Conservation (phyloP, 108 stramenopile genomes). For the Heterococcus sp. region DNA sequence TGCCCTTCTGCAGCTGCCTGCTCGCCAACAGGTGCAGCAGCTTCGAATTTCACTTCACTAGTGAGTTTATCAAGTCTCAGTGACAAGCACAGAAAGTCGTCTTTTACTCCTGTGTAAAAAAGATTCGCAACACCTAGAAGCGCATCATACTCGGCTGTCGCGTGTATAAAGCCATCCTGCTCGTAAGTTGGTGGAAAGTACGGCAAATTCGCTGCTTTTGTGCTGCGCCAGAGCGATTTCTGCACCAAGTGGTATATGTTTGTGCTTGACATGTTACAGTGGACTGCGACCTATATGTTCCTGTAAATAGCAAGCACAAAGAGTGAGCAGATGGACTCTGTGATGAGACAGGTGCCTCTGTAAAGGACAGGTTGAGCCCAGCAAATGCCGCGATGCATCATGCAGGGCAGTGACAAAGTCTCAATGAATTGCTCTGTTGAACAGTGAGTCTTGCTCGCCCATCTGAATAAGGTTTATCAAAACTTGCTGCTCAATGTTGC, state of each 20-base stretch:
- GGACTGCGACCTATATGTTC: no score
- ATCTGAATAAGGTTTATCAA: no score
- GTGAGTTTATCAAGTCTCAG: constrained; percentile 2
- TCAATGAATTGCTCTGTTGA: no score
- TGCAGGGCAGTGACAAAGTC: no score
- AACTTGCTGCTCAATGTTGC: no score
- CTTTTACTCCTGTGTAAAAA: constrained; percentile 11
- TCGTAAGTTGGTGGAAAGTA: constrained; percentile 27
- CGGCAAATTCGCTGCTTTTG: background rate
- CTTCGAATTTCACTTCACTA: constrained; percentile 30
- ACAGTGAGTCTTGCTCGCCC: no score
- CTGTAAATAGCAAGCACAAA: no score
- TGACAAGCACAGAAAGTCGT: constrained; percentile 18
- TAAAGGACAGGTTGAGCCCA: no score
- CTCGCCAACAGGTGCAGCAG: constrained; percentile 31
- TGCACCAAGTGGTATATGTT: constrained; percentile 32
- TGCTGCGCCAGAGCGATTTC: constrained; percentile 2
- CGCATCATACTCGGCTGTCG: background rate
- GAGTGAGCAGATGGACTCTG: no score
- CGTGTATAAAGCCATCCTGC: constrained; percentile 40
- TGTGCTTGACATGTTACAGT: no score
- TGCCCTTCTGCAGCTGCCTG: background rate
- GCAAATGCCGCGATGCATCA: no score
- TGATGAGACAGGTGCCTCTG: no score
- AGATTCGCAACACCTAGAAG: constrained; percentile 30